A percentile compares a stretch with the other conserved stretches of the same genome.
Conservation (phyloP, 768 basidiomycete species). For the Hypholoma sublateritium region DNA sequence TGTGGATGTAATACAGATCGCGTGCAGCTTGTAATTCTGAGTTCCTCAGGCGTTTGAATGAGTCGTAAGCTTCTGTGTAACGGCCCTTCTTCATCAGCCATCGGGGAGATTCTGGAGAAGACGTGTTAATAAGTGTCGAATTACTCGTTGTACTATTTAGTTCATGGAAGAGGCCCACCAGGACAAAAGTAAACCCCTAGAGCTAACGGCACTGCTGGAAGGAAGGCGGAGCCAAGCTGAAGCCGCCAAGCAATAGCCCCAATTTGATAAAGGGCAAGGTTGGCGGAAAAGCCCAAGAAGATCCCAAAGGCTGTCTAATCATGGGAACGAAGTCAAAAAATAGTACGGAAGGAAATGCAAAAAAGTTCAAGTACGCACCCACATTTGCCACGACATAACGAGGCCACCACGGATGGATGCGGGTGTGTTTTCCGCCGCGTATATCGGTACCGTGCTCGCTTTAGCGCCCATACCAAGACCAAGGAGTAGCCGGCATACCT, state of each 20-base stretch:
- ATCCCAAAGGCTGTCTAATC: constrained; percentile 75
- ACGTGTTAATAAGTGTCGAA: constrained; percentile 16
- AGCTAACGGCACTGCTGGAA: constrained; percentile 46
- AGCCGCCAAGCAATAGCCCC: constrained; percentile 73
- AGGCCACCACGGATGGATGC: constrained; percentile 79
- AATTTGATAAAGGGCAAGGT: constrained; percentile 53
- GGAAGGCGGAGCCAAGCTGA: constrained; percentile 70
- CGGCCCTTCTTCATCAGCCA: constrained; percentile 80
- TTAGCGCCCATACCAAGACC: constrained; percentile 63
- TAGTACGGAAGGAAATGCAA: background rate
- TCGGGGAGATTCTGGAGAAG: constrained; percentile 61
- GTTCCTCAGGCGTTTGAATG: constrained; percentile 63
- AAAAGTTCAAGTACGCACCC: constrained; percentile 35
- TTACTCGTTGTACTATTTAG: constrained; percentile 25
- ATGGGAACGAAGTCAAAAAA: background rate
- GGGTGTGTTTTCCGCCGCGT: constrained; percentile 70
- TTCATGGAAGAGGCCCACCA: constrained; percentile 25
- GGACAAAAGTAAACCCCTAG: constrained; percentile 50
- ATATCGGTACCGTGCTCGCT: constrained; percentile 55
- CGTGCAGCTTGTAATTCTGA: constrained; percentile 72
- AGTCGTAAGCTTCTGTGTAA: constrained; percentile 61
- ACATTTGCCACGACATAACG: constrained; percentile 89
- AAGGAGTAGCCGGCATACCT: constrained; percentile 51
- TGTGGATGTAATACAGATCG: constrained; percentile 70
- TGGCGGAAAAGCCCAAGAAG: constrained; percentile 62